Base-by-base conservation (phyloP, 2,329 filamentous ascomycete genomes). In the Microsporum audouinii region DNA sequence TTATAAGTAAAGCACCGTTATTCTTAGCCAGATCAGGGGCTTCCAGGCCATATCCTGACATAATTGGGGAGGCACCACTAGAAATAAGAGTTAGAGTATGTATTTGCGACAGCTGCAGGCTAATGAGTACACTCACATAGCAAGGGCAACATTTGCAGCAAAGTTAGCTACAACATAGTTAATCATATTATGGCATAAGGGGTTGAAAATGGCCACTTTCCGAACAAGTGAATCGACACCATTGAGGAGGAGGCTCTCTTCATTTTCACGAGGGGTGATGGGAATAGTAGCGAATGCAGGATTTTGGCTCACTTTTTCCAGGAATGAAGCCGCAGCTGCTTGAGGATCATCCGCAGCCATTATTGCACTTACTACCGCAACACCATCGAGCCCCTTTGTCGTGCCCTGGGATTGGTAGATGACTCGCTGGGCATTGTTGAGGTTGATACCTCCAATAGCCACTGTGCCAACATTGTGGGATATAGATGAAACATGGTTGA, bases 121-220 rank as follows among this genome's bases (percentile, higher is more conserved):
- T 17, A 33, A 5, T 12, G 34, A 34, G 33, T 6, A 47, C 43
- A 66, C 72, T 69, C 66, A 78, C 76, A 95, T 81, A 38, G 87
- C 84, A 14, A 96, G 81, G 43, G 89, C 90, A 2, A 96, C 87
- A 70, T 95, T 96, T 59, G 94, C 92, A 14, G 91, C 89, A 69
- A 97, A 88, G 75, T 96, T 96, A 70, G 96, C 91, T 27, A 96
- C 92, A 0, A 97, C 92, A 59, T 91, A 80, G 72, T 97, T 97
- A 59, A 94, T 97, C 89, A 97, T 97, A 75, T 96, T 96, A 76
- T 97, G 92, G 58, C 88, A 88, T 27, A 97, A 80, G 0, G 91
- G 91, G 61, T 82, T 86, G 49, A 75, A 79, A 1, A 78, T 72
- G 3, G 82, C 82, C 56, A 96, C 81, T 4, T 79, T 78, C 62